Base-by-base conservation (phyloP, 768 basidiomycete genomes). In the Naematelia aurantialba region DNA sequence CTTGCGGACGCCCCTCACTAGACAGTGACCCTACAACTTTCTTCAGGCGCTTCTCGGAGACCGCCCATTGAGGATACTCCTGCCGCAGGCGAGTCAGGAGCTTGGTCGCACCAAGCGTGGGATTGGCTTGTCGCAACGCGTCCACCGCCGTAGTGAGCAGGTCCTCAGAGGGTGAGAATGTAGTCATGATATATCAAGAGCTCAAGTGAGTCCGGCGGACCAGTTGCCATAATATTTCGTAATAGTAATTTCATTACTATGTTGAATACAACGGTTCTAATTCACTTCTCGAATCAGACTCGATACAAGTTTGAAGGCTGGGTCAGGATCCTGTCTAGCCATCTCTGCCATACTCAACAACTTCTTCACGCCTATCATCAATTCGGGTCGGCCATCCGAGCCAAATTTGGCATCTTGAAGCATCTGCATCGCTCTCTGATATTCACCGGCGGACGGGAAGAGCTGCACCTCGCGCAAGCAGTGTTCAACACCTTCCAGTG, bases 351-450 rank as follows among this genome's bases (percentile, higher is more conserved):
- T 82, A 60, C 86, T 90, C 73, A 99, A 76, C 75, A 99, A 70
- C 78, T 89, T 92, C 85, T 98, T 98, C 70, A 99, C 85, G 0
- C 96, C 96, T 48, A 98, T 87, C 62, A 87, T 84, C 66, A 92
- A 65, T 21, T 67, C 61, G 2, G 52, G 61, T 54, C 80, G 79
- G n/a, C 81, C 81, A 5, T 78, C 77, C 17, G 79, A 71, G 11
- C 82, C 83, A 61, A 93, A 85, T 11, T 89, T 89, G 1, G 89
- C 88, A 56, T 89, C 84, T 24, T 82, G 78, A 42, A 97, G 79
- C 80, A 87, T 84, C 30, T 73, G 77, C 59, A 92, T 80, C 1
- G 87, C 85, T 11, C 81, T 79, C 26, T 80, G 76, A 22, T 83
- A 80, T 19, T 77, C 75, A 14, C 81, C 76, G 0, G 80, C 74